Evolutionary conservation across 352 stramenopile genomes (phyloP).

Genomic region (Phytopythium montanum): DNA sequence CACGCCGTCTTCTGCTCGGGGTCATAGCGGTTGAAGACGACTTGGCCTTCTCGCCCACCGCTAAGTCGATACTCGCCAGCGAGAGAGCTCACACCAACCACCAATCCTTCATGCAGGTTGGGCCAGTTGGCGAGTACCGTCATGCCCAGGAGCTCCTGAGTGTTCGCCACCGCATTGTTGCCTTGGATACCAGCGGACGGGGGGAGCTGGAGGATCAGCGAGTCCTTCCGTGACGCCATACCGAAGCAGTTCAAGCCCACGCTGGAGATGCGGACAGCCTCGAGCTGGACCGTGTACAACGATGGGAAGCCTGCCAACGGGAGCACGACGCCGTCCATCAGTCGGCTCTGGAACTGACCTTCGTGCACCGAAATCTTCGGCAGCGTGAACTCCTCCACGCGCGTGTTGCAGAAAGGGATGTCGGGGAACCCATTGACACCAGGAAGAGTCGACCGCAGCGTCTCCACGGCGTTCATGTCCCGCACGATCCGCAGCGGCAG

Average conservation of each 20-base stretch:
- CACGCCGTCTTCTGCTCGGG: constrained; percentile 58
- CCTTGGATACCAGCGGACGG: constrained; percentile 22
- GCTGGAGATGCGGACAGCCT: constrained; percentile 51
- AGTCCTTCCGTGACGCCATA: constrained; percentile 77
- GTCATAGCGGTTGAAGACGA: constrained; percentile 44
- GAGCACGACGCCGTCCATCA: constrained; percentile 71
- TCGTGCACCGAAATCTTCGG: constrained; percentile 37
- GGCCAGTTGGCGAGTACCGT: constrained; percentile 97
- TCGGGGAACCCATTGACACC: constrained; percentile 62
- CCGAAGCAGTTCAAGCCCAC: constrained; percentile 95
- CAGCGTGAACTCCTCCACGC: constrained; percentile 48
- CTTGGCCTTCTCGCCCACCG: constrained; percentile 7
- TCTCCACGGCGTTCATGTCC: constrained; percentile 72
- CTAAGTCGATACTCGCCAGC: constrained; percentile 59
- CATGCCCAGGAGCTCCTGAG: constrained; percentile 47
- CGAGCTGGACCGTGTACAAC: constrained; percentile 56
- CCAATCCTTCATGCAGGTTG: constrained; percentile 95
- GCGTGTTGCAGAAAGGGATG: constrained; percentile 60
- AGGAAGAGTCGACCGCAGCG: constrained; percentile 60
- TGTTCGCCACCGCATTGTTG: constrained; percentile 10
- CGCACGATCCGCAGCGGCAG: constrained; percentile 82
- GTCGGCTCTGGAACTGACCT: constrained; percentile 66
- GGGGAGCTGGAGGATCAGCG: constrained; percentile 63
- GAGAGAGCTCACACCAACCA: constrained; percentile 73
- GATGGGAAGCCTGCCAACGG: constrained; percentile 77